These are phyloP conservation scores for Trichosporon faecale DNA, from an alignment of 1,284 basidiomycete genomes.

Conservation along the genomic window DNA sequence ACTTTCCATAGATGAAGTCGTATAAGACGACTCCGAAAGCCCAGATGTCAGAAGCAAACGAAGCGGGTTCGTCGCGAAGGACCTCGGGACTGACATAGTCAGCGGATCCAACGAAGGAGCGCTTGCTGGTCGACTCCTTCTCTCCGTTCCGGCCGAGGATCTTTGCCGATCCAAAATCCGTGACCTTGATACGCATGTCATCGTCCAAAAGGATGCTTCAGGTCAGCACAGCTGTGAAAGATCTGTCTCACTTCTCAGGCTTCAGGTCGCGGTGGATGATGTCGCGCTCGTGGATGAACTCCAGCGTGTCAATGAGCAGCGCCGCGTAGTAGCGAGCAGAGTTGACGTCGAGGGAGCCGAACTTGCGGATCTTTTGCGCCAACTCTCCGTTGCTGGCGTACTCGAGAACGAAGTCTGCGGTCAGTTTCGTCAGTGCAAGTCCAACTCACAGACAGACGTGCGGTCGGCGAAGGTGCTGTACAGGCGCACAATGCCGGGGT, in stretches of 20 bases:
- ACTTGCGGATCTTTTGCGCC: conserved; percentile 67
- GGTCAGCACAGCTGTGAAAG: conserved; percentile 5
- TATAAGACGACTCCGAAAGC: conserved; percentile 59
- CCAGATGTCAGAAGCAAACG: conserved; percentile 58
- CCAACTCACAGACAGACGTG: conserved; percentile 72
- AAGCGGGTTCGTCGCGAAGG: conserved; percentile 63
- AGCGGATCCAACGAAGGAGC: conserved; percentile 91
- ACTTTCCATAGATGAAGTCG: conserved; percentile 57
- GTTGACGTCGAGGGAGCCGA: conserved; percentile 74
- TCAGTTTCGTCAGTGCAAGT: background rate
- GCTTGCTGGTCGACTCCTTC: conserved; percentile 34
- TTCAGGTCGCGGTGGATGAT: conserved; percentile 90
- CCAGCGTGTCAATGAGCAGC: conserved; percentile 79
- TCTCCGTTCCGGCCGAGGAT: conserved; percentile 60
- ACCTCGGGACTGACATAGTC: conserved; percentile 95
- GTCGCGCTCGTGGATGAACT: conserved; percentile 82
- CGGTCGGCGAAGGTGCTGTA: conserved; percentile 82
- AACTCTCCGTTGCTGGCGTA: conserved; percentile 86
- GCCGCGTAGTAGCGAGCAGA: conserved; percentile 81
- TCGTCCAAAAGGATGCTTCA: conserved; percentile 72
- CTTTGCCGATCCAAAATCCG: conserved; percentile 96
- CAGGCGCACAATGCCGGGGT: conserved; percentile 77
- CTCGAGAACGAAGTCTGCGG: conserved; percentile 82
- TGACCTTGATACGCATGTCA: conserved; percentile 82
- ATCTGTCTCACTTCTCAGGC: conserved; percentile 67